Base-by-base conservation (phyloP, 2,329 filamentous ascomycete species). In the Hypoxylon sp. region DNA sequence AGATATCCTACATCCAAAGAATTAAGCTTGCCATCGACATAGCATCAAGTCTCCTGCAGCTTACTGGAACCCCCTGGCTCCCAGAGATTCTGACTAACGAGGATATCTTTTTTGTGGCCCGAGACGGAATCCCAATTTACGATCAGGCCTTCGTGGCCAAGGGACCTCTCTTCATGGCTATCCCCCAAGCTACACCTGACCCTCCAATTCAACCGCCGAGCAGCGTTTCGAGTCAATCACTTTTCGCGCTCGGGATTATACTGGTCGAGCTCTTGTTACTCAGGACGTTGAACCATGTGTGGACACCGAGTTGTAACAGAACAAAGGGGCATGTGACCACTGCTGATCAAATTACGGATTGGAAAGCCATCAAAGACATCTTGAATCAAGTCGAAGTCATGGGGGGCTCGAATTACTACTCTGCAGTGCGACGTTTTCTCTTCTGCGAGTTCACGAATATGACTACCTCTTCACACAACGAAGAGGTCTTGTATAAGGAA, bases 351-450 rank as follows among this genome's bases (percentile, higher is more conserved):
- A 48, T 48, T 15, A 48, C 19, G n/a, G 44, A 48, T 15, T 48
- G 44, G 44, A 48, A 48, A 48, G 44, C 10, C 2, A 13, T 48
- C n/a, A 48, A 48, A 48, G 24, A 48, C 15, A 24, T 48, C 10
- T 15, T 48, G 44, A 19, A 48, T 13, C n/a, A 53, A n/a, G 50
- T 53, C 15, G 31, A 53, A 35, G 3, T 21, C 11, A 19, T 35
- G 24, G 50, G n/a, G 8, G 17, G 31, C 11, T 37, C 29, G 15
- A 53, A 53, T 19, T 35, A 19, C 27, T 35, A 19, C 17, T 35
- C 50, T 8, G 50, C 50, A 8, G 50, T 53, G 15, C 50, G 50
- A 17, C 50, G 50, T 2, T 32, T 53, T 37, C 27, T 53, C n/a
- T 53, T 53, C 27, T 53, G 17, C 50, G 50, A 35, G 2, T 53